Evolutionary conservation across 2,329 filamentous ascomycete genomes (phyloP), one percentile per base, ranked within the genome.

Genomic region (Paecilomyces niveus): DNA sequence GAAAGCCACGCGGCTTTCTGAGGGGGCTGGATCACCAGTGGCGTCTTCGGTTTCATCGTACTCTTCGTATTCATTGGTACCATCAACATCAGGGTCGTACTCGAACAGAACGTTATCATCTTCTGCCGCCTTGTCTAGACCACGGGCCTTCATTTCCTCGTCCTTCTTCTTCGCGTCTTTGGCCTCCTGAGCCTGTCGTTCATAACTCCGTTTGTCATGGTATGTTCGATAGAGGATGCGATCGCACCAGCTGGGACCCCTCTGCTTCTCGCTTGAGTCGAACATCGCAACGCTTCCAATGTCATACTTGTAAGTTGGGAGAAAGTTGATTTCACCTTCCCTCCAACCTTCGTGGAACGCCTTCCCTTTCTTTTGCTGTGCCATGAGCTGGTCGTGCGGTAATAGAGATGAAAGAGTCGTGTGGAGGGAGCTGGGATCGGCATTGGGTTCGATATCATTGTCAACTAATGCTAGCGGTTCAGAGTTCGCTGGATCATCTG

Each of bases 241-340:
- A 75, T 99, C 94, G 71, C 94, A 99, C 93, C 94, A 99, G 70
- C 92, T 96, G 2, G 94, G 94, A 1, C 90, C 89, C 56, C 95
- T 84, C 63, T 88, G 88, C 77, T 99, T 99, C 70, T 97, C 94
- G 64, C 92, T 96, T 0, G 92, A 91, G 75, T 99, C 95, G 70
- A 97, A 99, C 31, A 92, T 83, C 1, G 90, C 90, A 32, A 96
- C 85, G 31, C 89, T 96, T n/a, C 94, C 94, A 29, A 96, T 81
- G 68, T 99, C 95, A 66, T 99, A 99, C 73, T 99, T 99, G 75
- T 99, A 99, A 0, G 94, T 95, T 1, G 94, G 94, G 15, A 97
- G 72, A 68, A 99, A 99, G 1, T 85, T 85, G 58, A 99, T 92
- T 0, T 85, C 81, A 0, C 92, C 94, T 78, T 99, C 94, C 55